Evolutionary conservation across 176 grass and related monocot species (phyloP).

Genomic region (Dactylis glomerata): DNA sequence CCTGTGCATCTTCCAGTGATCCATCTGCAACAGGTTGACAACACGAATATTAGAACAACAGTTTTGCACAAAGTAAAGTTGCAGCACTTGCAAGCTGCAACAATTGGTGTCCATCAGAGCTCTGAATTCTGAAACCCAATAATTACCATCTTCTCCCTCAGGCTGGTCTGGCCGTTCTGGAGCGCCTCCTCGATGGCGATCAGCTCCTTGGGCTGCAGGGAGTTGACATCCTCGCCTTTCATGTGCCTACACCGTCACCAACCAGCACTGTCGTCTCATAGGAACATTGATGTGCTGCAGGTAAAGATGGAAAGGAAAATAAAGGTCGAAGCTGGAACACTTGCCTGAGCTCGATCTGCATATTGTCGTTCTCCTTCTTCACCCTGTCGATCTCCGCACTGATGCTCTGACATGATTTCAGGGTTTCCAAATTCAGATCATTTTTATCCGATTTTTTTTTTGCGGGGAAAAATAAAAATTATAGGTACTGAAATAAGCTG

Average conservation of each 20-base stretch:
- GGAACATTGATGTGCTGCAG: not conserved
- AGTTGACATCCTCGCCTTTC: constrained; percentile 91
- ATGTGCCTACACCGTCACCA: constrained; percentile 53
- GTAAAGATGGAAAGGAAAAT: not conserved
- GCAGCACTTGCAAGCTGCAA: not conserved
- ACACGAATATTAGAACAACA: not conserved
- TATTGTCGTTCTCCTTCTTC: constrained; percentile 97
- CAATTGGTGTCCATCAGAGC: not conserved
- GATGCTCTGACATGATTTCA: constrained; percentile 56
- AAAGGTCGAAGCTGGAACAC: constrained; percentile 11
- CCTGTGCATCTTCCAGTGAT: constrained; percentile 72
- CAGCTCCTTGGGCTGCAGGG: constrained; percentile 78
- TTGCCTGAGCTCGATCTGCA: constrained; percentile 95
- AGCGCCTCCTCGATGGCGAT: constrained; percentile 83
- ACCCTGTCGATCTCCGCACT: constrained; percentile 81
- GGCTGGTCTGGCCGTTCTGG: constrained; percentile 55
- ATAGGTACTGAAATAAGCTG: not conserved
- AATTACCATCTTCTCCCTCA: constrained; percentile 67
- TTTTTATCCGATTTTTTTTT: not conserved
- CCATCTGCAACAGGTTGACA: constrained; percentile 58
- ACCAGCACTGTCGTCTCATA: not conserved
- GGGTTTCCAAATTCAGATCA: not conserved
- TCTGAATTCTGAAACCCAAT: not conserved
- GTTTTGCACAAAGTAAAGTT: not conserved
- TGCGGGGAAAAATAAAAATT: too few species aligned